Base-by-base conservation (phyloP, 2,329 filamentous ascomycete genomes). In the Colletotrichum salicis region DNA sequence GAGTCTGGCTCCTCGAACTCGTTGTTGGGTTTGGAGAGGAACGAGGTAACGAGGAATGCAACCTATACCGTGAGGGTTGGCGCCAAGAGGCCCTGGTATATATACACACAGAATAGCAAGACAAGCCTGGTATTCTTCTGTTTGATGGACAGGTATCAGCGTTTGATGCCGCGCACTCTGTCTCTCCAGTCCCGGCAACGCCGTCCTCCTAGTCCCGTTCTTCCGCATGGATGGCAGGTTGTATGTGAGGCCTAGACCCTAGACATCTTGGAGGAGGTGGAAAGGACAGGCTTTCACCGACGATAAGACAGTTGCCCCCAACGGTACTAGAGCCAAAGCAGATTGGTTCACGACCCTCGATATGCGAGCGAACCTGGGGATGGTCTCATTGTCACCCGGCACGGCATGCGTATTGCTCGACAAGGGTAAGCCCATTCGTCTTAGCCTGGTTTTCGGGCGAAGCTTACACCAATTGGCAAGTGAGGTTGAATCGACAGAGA, bases 281-380 rank as follows among this genome's bases (percentile, higher is more conserved):
- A 68, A 54, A 10, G 58, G 41, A 68, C 58, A 71, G 60, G 69
- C 69, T 71, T 71, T 69, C 59, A 35, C n/a, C 41, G 54, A 55
- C 27, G 59, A 71, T 62, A 69, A 63, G 54, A 71, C 45, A 41
- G 22, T 45, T 62, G 52, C 24, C 13, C 29, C 55, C 52, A 29
- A 41, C 13, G 29, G 27, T 27, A 59, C 37, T 19, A 33, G 54
- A 69, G 19, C 65, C 45, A 37, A 60, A 52, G 33, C 35, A 33
- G 54, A 41, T 48, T 62, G 35, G 29, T 27, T 29, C 8, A n/a
- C 27, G 58, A 37, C 52, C 51, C 37, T 51, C 31, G 65, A 33
- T n/a, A 29, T 31, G 52, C 52, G 58, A 52, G 31, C 33, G 24
- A 31, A 27, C 24, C 37, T 22, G 65, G 54, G 41, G 52, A 45